Base-by-base conservation (phyloP, 2,329 filamentous ascomycete genomes). In the Claviceps sp. region DNA sequence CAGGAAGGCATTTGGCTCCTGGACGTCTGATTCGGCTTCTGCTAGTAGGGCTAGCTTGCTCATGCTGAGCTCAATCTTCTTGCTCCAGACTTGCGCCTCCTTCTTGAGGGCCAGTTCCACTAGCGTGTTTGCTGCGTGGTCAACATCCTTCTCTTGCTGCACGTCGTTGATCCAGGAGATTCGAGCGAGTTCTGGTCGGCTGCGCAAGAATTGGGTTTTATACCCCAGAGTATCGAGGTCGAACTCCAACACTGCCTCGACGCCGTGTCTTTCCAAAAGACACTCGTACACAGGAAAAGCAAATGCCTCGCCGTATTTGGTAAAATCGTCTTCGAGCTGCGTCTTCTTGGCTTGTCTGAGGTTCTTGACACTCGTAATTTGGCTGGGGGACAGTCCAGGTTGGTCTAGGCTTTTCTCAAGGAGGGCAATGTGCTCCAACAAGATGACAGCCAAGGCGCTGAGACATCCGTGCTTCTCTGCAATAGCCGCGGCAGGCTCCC, bases 121-220 rank as follows among this genome's bases (percentile, higher is more conserved):
- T 47, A 98, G 75, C 0, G 83, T 85, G 43, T 80, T 71, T 5
- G 85, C 83, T 11, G 91, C 90, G 52, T 80, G 77, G 13, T 79
- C 73, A 56, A 89, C 89, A 60, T 95, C 82, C 54, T 82, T 76
- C 63, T 93, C 87, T 24, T 79, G 77, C 54, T 82, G 75, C 7
- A 97, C 77, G 63, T 97, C 90, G 64, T 98, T 94, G 70, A 98
- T 95, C 93, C 93, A 98, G 48, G 84, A 83, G 45, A 98, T 75
- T 60, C 88, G 88, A 30, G 84, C 83, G 55, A 89, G 81, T 55
- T 82, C 76, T 0, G 82, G 78, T 56, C 82, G 79, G 52, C 79
- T 82, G 43, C 87, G 81, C 47, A 98, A 74, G 61, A 89, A 98
- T 49, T 76, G 75, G 0, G 89, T 95, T 52, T 95, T 78, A 61